Conservation (phyloP, 169 alveolate genomes). For the Eimeria zaria region DNA sequence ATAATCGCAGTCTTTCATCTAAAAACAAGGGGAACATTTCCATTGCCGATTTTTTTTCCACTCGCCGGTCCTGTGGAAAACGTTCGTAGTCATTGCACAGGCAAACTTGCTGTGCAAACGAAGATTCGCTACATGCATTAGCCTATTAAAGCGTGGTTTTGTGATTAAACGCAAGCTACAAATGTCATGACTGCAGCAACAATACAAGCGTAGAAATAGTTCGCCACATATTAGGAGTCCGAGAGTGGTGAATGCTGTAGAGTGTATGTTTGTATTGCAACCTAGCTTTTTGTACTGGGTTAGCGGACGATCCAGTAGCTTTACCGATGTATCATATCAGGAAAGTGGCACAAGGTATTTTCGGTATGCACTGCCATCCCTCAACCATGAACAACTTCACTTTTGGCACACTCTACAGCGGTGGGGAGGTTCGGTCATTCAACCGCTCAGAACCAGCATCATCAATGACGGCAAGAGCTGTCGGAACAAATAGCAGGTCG, state of each 20-base stretch:
- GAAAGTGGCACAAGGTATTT: too few relatives aligned
- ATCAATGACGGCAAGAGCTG: too few relatives aligned
- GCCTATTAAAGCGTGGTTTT: neutral
- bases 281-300: neutral
- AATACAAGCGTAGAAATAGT: neutral
- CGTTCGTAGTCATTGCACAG: neutral
- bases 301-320: neutral
- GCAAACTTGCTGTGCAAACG: neutral
- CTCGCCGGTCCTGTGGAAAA: neutral
- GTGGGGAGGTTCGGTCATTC: too few relatives aligned
- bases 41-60: neutral
- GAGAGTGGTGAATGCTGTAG: neutral
- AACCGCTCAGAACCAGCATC: too few relatives aligned
- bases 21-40: neutral
- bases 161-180: neutral
- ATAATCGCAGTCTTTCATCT: neutral
- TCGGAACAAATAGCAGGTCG: neutral
- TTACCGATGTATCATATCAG: neutral
- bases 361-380: too few relatives aligned
- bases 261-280: neutral
- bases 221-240: neutral
- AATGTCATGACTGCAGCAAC: neutral
- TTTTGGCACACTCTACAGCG: too few relatives aligned
- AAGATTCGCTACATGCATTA: neutral
- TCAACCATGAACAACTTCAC: too few relatives aligned